Percentiles rank a stretch among this genome's conserved stretches.
Conservation (phyloP, 768 basidiomycete genomes). For the Psilocybe tampanensis region DNA sequence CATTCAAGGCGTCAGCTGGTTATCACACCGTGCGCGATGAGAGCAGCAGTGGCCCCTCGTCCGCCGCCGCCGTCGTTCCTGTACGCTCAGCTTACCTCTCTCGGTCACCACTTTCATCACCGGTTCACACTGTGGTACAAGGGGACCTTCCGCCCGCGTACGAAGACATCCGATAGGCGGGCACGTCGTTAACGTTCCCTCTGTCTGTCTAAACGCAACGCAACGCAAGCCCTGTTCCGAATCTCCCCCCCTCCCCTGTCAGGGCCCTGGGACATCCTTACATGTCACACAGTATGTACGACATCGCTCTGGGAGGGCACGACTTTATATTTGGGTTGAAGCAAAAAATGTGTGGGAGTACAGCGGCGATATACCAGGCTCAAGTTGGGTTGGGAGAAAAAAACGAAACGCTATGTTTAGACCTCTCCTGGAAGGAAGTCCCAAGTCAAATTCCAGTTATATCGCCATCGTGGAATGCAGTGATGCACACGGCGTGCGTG, state of each 20-base stretch:
- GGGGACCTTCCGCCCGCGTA: slow-evolving; percentile 7
- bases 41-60: not conserved
- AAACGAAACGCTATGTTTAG: too few relatives aligned
- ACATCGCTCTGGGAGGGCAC: too few relatives aligned
- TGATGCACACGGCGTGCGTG: too few relatives aligned
- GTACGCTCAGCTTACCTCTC: too few relatives aligned
- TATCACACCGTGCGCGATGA: not conserved
- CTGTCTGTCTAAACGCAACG: not conserved
- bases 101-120: not conserved
- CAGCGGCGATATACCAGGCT: slow-evolving; percentile 1
- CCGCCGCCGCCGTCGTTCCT: not conserved
- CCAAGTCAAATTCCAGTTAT: too few relatives aligned
- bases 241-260: not conserved
- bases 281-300: too few relatives aligned
- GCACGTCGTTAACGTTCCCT: not conserved
- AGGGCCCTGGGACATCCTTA: too few relatives aligned
- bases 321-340: too few relatives aligned
- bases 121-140: not conserved
- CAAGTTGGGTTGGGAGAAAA: not conserved
- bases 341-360: not conserved
- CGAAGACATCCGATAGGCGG: slow-evolving; percentile 6
- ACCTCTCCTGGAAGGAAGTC: too few relatives aligned
- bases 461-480: too few relatives aligned
- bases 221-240: too few relatives aligned
- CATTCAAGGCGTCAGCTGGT: not conserved